Evolutionary conservation across 805 yeast genomes (phyloP), one percentile per base, ranked within the genome.

Genomic region (Zygoascus bituminiphila): DNA sequence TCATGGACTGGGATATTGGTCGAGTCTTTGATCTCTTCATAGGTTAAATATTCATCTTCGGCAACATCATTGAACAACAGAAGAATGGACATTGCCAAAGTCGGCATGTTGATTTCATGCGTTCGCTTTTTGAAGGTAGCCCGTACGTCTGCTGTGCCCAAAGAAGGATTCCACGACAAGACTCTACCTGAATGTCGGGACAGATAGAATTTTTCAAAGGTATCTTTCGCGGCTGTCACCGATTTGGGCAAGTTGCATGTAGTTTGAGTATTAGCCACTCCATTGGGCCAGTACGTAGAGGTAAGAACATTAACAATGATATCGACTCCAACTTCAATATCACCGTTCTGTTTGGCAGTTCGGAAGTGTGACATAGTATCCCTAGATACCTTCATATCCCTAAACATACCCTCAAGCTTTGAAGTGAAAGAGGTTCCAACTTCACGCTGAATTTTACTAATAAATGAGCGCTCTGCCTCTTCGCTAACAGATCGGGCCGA

Each of bases 341-440:
- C 48, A 6, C 31, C 49, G 17, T 41, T n/a, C 40, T 48, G 36
- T 19, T 55, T 44, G 8, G 54, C 25, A 37, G 44, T 31, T 46
- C 64, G 61, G 61, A 75, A 78, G 33, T 68, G 74, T 10, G 58
- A 46, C 39, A 75, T 67, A 24, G 72, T 57, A 23, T 76, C 83
- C 41, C 66, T 68, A 0, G 88, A 82, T 0, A 73, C 54, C 51
- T 76, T 76, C 42, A 88, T 79, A 60, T 89, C 97, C 58, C 82
- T 76, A 54, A 87, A 79, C 96, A 89, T 89, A 39, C 86, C 88
- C 59, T 87, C 88, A 26, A 89, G 71, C 56, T 84, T 84, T 2
- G 85, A 77, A 0, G 95, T 80, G 47, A 86, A 84, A 0, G 88
- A 75, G 2, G 84, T 74, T 0, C 96, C 96, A 58, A 84, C 74